Conservation (phyloP, 352 stramenopile genomes). For the Globisporangium orthogonon region DNA sequence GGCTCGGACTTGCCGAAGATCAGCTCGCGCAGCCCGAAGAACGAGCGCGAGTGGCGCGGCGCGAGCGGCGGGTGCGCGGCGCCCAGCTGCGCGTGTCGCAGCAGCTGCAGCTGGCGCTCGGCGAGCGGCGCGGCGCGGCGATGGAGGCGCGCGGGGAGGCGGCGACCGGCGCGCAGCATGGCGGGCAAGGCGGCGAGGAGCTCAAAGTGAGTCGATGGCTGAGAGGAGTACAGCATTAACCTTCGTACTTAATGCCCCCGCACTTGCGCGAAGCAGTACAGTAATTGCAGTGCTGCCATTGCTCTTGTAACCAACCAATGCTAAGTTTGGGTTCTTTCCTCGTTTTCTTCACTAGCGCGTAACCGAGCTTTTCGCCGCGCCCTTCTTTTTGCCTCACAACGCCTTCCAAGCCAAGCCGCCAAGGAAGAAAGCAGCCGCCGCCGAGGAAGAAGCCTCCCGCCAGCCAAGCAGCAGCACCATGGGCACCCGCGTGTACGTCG, state of each 20-base stretch:
- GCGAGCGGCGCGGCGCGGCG: not conserved
- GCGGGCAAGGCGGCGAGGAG: not conserved
- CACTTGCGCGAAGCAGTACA: not conserved
- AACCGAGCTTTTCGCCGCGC: too few species aligned
- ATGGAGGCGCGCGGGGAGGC: slow-evolving; percentile 8
- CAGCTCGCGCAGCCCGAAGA: slow-evolving; percentile 60
- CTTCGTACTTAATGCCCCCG: too few species aligned
- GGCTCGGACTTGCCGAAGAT: slow-evolving; percentile 49
- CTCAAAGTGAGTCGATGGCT: too few species aligned
- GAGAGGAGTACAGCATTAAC: too few species aligned
- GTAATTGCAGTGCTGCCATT: not conserved
- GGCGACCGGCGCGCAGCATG: slow-evolving; percentile 17
- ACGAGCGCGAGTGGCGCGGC: slow-evolving; percentile 33
- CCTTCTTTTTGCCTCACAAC: too few species aligned
- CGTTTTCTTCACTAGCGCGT: not conserved
- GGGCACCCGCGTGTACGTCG: slow-evolving; percentile 80
- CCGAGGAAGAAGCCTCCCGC: too few species aligned
- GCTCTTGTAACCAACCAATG: not conserved
- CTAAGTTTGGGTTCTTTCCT: not conserved
- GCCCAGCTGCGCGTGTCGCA: not conserved
- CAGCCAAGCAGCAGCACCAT: slow-evolving; percentile 38
- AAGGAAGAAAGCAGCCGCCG: slow-evolving; percentile 6
- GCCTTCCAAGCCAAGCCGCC: slow-evolving; percentile 2
- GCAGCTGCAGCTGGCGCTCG: slow-evolving; percentile 4
- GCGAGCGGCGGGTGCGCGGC: not conserved